Conservation (phyloP, 2,329 filamentous ascomycete species). For the Claviceps maximensis region DNA sequence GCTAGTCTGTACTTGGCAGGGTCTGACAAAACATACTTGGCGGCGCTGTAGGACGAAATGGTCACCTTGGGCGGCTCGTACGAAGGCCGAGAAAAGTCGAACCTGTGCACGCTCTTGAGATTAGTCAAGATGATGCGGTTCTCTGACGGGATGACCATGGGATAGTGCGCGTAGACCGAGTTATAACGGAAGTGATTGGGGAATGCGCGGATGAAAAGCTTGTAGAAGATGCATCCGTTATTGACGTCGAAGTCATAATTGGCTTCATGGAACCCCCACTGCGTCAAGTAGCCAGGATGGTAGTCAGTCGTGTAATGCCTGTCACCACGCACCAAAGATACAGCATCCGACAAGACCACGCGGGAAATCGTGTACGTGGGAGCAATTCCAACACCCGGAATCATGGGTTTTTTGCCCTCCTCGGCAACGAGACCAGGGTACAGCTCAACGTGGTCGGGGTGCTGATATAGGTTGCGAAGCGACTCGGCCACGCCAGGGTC, state of each 20-base stretch:
- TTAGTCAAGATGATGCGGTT: constrained; percentile 58
- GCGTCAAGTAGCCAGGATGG: constrained; percentile 59
- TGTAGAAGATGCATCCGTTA: constrained; percentile 75
- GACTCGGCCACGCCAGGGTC: constrained; percentile 56
- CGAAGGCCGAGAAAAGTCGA: constrained; percentile 53
- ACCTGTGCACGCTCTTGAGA: constrained; percentile 53
- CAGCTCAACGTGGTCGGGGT: constrained; percentile 67
- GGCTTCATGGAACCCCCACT: constrained; percentile 70
- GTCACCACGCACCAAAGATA: constrained; percentile 66
- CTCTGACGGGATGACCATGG: constrained; percentile 56
- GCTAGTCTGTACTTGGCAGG: constrained; percentile 48
- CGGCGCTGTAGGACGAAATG: constrained; percentile 47
- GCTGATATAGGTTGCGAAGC: constrained; percentile 56
- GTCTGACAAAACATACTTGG: constrained; percentile 48
- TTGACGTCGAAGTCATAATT: constrained; percentile 61
- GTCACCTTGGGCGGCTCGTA: constrained; percentile 37
- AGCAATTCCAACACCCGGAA: constrained; percentile 59
- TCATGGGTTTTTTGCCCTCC: constrained; percentile 60
- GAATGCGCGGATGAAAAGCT: constrained; percentile 67
- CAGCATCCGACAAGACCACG: constrained; percentile 64
- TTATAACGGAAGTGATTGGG: constrained; percentile 66
- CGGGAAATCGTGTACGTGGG: constrained; percentile 67
- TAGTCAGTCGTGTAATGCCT: constrained; percentile 71
- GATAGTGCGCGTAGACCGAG: constrained; percentile 72
- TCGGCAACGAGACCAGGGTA: constrained; percentile 70